phyloP scores from a whole-genome alignment of 768 basidiomycete genomes.

The Pleurotus platypus region DNA sequence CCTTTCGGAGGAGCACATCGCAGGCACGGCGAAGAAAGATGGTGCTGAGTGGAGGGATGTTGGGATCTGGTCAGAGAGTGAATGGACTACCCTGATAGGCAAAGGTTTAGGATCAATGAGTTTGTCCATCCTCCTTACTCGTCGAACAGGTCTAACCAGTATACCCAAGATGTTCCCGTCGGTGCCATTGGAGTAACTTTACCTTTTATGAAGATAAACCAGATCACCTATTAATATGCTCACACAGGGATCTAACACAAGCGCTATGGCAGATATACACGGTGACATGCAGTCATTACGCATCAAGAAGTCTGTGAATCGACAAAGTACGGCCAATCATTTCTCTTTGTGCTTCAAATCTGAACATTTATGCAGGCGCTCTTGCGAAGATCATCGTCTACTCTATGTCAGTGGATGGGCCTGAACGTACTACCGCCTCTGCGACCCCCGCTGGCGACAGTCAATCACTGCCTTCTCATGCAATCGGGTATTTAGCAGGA shows the following conservation, averaged over 20 bases:
- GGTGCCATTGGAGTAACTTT: conserved; percentile 57
- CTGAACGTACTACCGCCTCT: conserved; percentile 41
- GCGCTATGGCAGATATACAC: conserved; percentile 64
- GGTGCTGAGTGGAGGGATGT: conserved; percentile 73
- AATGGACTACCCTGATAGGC: conserved; percentile 81
- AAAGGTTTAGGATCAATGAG: conserved; percentile 84
- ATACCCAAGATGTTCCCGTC: conserved; percentile 60
- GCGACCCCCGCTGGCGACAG: conserved; percentile 20
- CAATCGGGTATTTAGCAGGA: conserved; percentile 67
- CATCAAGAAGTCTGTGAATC: conserved; percentile 69
- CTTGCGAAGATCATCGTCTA: conserved; percentile 86
- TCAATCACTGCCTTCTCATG: conserved; percentile 24
- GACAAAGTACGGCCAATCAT: conserved; percentile 39
- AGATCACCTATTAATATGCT: conserved; percentile 4
- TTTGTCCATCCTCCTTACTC: conserved; percentile 26
- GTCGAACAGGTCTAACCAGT: neutral
- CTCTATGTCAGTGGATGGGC: conserved; percentile 83
- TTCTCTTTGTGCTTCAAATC: conserved; percentile 1
- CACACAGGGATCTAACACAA: conserved; percentile 55
- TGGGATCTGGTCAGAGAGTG: conserved; percentile 82
- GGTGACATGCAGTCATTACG: conserved; percentile 52
- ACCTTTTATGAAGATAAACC: neutral
- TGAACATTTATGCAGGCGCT: conserved; percentile 44
- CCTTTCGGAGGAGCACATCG: conserved; percentile 67
- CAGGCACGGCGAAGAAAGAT: conserved; percentile 55